Evolutionary conservation across 257 asterid genomes (phyloP), one percentile per base, ranked within the genome.

Genomic region (Linderniella brevidens): DNA sequence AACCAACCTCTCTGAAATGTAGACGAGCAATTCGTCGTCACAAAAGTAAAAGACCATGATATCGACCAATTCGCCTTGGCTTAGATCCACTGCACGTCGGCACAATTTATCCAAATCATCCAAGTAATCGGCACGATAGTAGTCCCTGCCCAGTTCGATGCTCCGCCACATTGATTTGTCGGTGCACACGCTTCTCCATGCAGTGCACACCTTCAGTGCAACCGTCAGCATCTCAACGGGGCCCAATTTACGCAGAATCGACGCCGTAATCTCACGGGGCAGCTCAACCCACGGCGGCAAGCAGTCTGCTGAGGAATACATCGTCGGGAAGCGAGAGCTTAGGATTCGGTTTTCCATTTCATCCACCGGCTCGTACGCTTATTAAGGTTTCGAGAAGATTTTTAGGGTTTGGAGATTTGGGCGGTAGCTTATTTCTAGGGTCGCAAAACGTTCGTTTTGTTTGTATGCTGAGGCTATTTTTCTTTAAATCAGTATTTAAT

Each of bases 221-320:
- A 39, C 67, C 39, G 32, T 35, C 45, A 76, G 59, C 8, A 70
- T 56, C 42, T 59, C 71, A 1, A 56, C 13, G 0, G 69, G 59
- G 1, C 69, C n/a, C 17, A 76, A 35, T 41, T 68, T 47, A 2
- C 52, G 67, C 47, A 76, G 59, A 43, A 76, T 72, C 17, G 53
- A 48, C 8, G 70, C 60, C 12, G 72, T 66, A 17, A 72, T 19
- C 42, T 75, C 77, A 9, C 45, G 11, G 13, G 74, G 82, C 5
- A 74, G 71, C 1, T 75, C 79, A 17, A 50, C 55, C 83, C 79
- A 75, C 32, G 66, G 70, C 19, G 70, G 58, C 0, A 49, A 2
- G 32, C 3, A 2, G 32, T 25, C 32, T 25, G 32, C 6, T 25
- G 32, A 6, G 32, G 6, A 3, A 25, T 3, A 25, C 32, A 2